These are phyloP conservation scores for Colletotrichum eleusines DNA, from an alignment of 2,329 filamentous ascomycete species.

Conservation along the genomic window DNA sequence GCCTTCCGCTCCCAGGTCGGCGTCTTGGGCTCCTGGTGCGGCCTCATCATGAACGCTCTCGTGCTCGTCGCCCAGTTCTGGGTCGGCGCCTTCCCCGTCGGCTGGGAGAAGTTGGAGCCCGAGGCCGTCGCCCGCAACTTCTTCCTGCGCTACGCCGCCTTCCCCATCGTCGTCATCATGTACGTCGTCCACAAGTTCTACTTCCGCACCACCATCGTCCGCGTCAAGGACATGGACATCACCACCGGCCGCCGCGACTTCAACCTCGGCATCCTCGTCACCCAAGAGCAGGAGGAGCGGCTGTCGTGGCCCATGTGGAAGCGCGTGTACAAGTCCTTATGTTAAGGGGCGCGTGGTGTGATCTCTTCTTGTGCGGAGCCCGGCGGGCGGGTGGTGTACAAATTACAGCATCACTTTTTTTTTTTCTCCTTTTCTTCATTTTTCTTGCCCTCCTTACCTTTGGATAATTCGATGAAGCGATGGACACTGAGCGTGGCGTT, in stretches of 20 bases:
- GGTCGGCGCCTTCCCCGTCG: slow-evolving; percentile 83
- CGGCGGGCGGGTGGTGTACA: background rate
- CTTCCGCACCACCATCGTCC: slow-evolving; percentile 76
- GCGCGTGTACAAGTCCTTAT: slow-evolving; percentile 78
- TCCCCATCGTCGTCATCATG: slow-evolving; percentile 75
- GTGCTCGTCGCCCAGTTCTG: slow-evolving; percentile 90
- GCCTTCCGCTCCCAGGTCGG: slow-evolving; percentile 87
- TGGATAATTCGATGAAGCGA: background rate
- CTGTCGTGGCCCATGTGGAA: slow-evolving; percentile 82
- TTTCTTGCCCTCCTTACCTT: background rate
- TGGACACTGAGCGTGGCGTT: slow-evolving; percentile 11
- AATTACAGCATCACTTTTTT: background rate
- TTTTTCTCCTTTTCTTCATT: background rate
- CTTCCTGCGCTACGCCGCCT: slow-evolving; percentile 79
- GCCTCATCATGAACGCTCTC: slow-evolving; percentile 79
- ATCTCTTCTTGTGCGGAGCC: too few species aligned
- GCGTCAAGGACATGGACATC: slow-evolving; percentile 83
- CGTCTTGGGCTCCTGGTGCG: slow-evolving; percentile 82
- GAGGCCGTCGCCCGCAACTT: slow-evolving; percentile 70
- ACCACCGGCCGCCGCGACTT: slow-evolving; percentile 87
- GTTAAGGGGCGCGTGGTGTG: slow-evolving; percentile 56
- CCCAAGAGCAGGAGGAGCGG: slow-evolving; percentile 83
- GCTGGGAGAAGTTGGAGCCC: slow-evolving; percentile 60
- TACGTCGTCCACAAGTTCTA: slow-evolving; percentile 83
- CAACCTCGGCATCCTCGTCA: slow-evolving; percentile 81